Evolutionary conservation across 352 stramenopile species (phyloP).

Genomic region (Globisporangium radiosum): DNA sequence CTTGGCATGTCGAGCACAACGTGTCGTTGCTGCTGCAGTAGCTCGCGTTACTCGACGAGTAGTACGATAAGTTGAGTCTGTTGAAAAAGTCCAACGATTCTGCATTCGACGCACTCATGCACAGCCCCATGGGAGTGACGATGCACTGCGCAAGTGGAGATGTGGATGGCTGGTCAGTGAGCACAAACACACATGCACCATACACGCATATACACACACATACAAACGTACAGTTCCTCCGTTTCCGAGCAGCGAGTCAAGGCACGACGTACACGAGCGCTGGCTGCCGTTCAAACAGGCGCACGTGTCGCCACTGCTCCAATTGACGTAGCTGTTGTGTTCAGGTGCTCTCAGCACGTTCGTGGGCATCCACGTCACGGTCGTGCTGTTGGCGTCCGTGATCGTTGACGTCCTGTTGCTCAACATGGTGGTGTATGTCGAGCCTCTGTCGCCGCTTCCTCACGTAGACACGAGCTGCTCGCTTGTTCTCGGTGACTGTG

Average conservation of each 20-base stretch:
- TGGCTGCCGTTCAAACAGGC: not conserved
- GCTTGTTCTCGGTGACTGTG: too few species aligned
- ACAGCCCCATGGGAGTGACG: not conserved
- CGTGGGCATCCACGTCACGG: not conserved
- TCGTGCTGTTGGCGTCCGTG: too few species aligned
- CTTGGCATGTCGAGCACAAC: not conserved
- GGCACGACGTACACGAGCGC: not conserved
- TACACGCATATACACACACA: not conserved
- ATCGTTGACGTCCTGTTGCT: too few species aligned
- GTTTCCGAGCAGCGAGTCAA: slow-evolving; percentile 9
- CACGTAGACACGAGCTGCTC: too few species aligned
- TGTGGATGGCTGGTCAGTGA: too few species aligned
- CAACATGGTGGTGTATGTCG: too few species aligned
- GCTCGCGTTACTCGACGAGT: not conserved
- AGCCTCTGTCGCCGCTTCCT: too few species aligned
- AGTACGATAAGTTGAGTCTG: not conserved
- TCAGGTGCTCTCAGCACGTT: not conserved
- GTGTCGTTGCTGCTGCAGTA: not conserved
- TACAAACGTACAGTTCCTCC: not conserved
- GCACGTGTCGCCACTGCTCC: not conserved
- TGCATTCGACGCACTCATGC: not conserved
- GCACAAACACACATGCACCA: not conserved
- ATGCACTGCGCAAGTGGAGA: not conserved
- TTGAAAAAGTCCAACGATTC: not conserved
- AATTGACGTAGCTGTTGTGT: slow-evolving; percentile 2